Base-by-base conservation (phyloP, 2,329 filamentous ascomycete genomes). In the Teratosphaeria gauchensis region DNA sequence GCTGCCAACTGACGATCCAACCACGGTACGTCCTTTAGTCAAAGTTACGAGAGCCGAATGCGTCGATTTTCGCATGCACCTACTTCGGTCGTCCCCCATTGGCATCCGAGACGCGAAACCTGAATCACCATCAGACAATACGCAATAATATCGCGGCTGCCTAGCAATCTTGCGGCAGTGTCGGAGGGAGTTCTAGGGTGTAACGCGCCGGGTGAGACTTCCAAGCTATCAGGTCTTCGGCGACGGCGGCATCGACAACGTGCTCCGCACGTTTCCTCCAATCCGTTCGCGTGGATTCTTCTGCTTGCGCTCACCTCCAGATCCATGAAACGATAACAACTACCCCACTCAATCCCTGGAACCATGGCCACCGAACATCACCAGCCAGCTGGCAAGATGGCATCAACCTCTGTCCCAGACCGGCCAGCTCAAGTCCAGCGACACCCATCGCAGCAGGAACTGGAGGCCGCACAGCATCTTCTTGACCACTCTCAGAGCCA, bases 381-480 rank as follows among this genome's bases (percentile, higher is more conserved):
- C 9, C 16, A 48, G 42, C 42, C 42, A 48, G 42, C 42, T 48
- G n/a, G 42, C 42, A 21, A 16, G n/a, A 48, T 48, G 19, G 42
- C 42, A 48, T 48, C 42, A 48, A 48, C 42, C n/a, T 48, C 42
- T 48, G n/a, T 48, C 19, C 42, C 42, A 19, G 42, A 48, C n/a
- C 42, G 42, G 16, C 42, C 42, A n/a, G 42, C 42, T 48, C 42
- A 19, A 48, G 42, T 48, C 9, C 42, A 24, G 52, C 52, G 52
- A 12, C 28, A 54, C 3, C 75, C 75, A 3, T 79, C 78, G 57
- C 74, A 74, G 63, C 75, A 80, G 68, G 78, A 80, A 63, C 70
- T 80, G 30, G 78, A 80, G 65, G 73, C 77, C 66, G 78, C 78
- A 12, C 73, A 75, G 61, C 76, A 76, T 61, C 74, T 80, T 30